Base-by-base conservation (phyloP, 257 asterid genomes). In the Lycium ferocissimum region DNA sequence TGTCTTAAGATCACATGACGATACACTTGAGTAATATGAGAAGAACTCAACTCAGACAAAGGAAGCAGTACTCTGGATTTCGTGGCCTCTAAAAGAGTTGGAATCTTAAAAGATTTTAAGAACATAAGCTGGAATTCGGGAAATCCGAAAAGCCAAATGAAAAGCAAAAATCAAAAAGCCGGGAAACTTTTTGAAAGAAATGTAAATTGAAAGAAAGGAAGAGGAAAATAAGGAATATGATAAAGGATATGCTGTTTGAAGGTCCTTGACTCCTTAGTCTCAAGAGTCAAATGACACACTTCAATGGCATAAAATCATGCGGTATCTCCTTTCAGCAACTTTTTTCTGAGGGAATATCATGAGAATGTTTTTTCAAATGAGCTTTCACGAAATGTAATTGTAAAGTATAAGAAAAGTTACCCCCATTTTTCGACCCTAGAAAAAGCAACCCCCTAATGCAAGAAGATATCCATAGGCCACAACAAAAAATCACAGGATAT, bases 401-500 rank as follows among this genome's bases (percentile, higher is more conserved):
- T 9, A 54, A 22, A 83, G 49, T 9, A 83, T 58, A 67, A 85
- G 54, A 51, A 40, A 83, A 85, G 80, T 71, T 83, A 84, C 85
- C 87, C 87, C 58, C 63, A 58, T 17, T 58, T 38, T 58, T 9
- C 17, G 63, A 58, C 63, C 63, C 11, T 58, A 58, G 9, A 17
- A 58, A 58, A 58, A 57, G 63, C 9, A 58, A 58, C 6, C 22
- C 63, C 63, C 63, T 17, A 58, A 58, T 58, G 63, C 79, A 71
- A 69, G 76, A 26, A 69, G 38, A 20, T 20, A 38, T 8, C 5
- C 12, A 20, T 54, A 71, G 11, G 79, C 9, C 22, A 5, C 26
- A 38, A 4, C 35, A 90, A 86, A 87, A n/a, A 15, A 18, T 57
- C 59, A 4, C 15, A 37, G 94, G 88, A 90, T 86, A 91, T 88